These are phyloP conservation scores for Candida sp. DNA, from an alignment of 1,139 yeast genomes.

Conservation along the genomic window DNA sequence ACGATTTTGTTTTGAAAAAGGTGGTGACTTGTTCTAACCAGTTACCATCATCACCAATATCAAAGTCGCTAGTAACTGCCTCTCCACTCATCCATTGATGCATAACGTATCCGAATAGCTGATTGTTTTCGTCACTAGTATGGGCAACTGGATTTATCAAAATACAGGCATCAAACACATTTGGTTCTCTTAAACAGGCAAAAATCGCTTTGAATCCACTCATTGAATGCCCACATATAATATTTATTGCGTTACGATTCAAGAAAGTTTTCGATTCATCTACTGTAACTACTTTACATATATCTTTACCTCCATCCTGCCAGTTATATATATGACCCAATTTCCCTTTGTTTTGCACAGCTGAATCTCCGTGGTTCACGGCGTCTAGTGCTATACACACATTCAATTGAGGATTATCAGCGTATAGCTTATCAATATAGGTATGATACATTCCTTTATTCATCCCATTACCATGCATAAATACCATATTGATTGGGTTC, in stretches of 20 bases:
- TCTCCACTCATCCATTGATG: not conserved
- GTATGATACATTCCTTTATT: conserved; percentile 61
- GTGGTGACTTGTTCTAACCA: conserved; percentile 34
- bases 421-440: conserved; percentile 44
- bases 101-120: not conserved
- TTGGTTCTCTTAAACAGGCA: conserved; percentile 51
- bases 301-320: conserved; percentile 65
- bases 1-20: conserved; percentile 42
- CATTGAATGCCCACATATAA: conserved; percentile 69
- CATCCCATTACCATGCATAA: conserved; percentile 72
- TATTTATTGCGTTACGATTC: conserved; percentile 33
- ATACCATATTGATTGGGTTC: conserved; percentile 46
- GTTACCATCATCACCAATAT: conserved; percentile 8
- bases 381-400: conserved; percentile 50
- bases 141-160: conserved; percentile 59
- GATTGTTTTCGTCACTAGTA: not conserved
- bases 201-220: conserved; percentile 58
- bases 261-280: conserved; percentile 25
- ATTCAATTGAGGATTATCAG: conserved; percentile 17
- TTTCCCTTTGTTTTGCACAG: conserved; percentile 45
- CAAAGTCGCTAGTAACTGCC: conserved; percentile 15
- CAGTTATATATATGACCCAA: conserved; percentile 55
- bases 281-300: conserved; percentile 39
- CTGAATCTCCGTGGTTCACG: conserved; percentile 67
- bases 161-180: conserved; percentile 52